Conservation (phyloP, 169 alveolate species). For the Hepatocystis sp. region DNA sequence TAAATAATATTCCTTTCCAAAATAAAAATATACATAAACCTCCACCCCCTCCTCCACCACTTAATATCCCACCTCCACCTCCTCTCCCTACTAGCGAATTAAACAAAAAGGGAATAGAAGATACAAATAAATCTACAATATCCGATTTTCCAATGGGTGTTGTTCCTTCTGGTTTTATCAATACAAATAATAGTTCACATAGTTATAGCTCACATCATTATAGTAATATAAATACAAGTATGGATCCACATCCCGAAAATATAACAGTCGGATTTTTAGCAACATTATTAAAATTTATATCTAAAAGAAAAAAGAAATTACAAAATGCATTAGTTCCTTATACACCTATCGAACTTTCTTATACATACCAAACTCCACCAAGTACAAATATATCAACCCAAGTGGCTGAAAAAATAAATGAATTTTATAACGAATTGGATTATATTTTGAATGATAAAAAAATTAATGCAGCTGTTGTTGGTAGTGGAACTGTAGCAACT, state of each 20-base stretch:
- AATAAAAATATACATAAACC: conserved; percentile 3
- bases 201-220: neutral
- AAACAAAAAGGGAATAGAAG: conserved; percentile 5
- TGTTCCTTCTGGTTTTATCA: neutral
- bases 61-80: conserved; percentile 39
- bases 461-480: too few species aligned
- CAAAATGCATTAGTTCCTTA: conserved; percentile 57
- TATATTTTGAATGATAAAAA: conserved; percentile 33
- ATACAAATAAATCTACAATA: too few species aligned
- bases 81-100: neutral
- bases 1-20: neutral
- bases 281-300: conserved; percentile 45
- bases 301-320: conserved; percentile 51
- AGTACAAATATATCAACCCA: conserved; percentile 11
- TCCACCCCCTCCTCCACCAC: conserved; percentile 30
- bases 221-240: conserved; percentile 1
- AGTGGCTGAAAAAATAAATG: conserved; percentile 51
- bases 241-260: too few species aligned
- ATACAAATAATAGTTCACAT: neutral
- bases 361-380: conserved; percentile 68
- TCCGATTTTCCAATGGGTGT: too few species aligned
- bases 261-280: conserved; percentile 74
- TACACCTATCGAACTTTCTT: conserved; percentile 58
- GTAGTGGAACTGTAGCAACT: neutral
- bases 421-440: conserved; percentile 50